These are phyloP conservation scores for Phytophthora megakarya DNA, from an alignment of 352 stramenopile species.

Conservation along the genomic window DNA sequence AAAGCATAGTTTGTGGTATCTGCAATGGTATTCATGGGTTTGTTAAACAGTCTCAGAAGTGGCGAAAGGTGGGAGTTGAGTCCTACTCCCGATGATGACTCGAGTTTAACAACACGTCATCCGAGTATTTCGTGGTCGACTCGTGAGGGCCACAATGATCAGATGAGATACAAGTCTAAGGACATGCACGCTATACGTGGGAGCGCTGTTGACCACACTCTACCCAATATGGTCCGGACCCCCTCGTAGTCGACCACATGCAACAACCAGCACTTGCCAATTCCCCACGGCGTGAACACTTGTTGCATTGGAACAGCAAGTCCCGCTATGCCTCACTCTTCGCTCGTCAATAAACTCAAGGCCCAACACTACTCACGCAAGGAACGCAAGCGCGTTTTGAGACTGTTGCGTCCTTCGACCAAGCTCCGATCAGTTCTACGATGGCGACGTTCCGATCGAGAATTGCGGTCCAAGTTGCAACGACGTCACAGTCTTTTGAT, in stretches of 20 bases:
- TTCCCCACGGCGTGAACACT: conserved; percentile 12
- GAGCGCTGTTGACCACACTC: not conserved
- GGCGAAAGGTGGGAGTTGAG: not conserved
- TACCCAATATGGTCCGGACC: conserved; percentile 9
- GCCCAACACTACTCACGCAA: conserved; percentile 12
- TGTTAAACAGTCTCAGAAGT: conserved; percentile 2
- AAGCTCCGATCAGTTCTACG: conserved; percentile 10
- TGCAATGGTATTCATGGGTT: no score
- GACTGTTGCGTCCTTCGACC: conserved; percentile 13
- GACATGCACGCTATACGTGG: conserved; percentile 1
- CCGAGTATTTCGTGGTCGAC: conserved; percentile 7
- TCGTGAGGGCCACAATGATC: conserved; percentile 5
- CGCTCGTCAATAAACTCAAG: conserved; percentile 24
- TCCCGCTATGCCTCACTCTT: conserved; percentile 12
- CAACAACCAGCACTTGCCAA: conserved; percentile 20
- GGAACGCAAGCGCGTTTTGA: conserved; percentile 1
- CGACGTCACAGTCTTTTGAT: conserved; percentile 7
- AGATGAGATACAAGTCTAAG: not conserved
- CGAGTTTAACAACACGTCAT: conserved; percentile 1
- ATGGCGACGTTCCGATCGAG: conserved; percentile 9
- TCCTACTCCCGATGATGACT: conserved; percentile 5
- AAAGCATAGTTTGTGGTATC: no score
- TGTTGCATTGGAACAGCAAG: conserved; percentile 18
- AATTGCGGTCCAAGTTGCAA: conserved; percentile 10
- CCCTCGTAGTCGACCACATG: not conserved